A percentile compares a stretch with the other conserved stretches of the same genome.
Evolutionary conservation across 805 yeast species (phyloP).

Genomic region (Schizosaccharomyces pombe): ASM294v3 CU329670.1:2793001-2793500

Average conservation of each 20-base stretch:
- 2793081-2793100: slow-evolving; percentile 97
- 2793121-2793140: slow-evolving; percentile 99
- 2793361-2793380: slow-evolving; percentile 99
- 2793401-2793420: slow-evolving; percentile 99
- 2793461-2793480: slow-evolving; percentile 99
- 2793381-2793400: slow-evolving; percentile 97
- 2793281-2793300: too few relatives aligned
- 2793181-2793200: slow-evolving; percentile 97
- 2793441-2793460: slow-evolving; percentile 99
- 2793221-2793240: slow-evolving; percentile 85
- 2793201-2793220: slow-evolving; percentile 97
- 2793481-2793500: slow-evolving; percentile 3
- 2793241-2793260: slow-evolving; percentile 96
- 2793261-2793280: neutral
- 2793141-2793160: slow-evolving; percentile 99
- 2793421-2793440: slow-evolving; percentile 99
- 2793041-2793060: slow-evolving; percentile 58
- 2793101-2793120: slow-evolving; percentile 97
- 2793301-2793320: too few relatives aligned
- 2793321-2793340: too few relatives aligned
- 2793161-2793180: slow-evolving; percentile 98
- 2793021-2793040: neutral
- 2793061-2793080: slow-evolving; percentile 90
- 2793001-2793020: neutral
- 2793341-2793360: slow-evolving; percentile 23